phyloP scores from a whole-genome alignment of 805 yeast genomes.

The Lipomyces oligophaga region DNA sequence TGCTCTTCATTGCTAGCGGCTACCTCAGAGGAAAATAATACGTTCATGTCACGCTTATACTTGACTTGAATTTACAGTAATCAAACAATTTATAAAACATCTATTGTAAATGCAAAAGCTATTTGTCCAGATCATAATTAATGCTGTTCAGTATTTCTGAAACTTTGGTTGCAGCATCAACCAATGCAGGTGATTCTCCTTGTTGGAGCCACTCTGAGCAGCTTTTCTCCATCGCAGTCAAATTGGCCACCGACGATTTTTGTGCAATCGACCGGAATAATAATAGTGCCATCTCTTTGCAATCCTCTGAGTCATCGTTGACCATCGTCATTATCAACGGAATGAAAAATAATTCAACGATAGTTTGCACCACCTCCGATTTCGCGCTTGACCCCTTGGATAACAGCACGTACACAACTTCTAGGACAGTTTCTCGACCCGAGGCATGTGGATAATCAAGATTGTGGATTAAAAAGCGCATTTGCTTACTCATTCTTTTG shows the following conservation, averaged over 20 bases:
- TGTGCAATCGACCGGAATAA: constrained; percentile 54
- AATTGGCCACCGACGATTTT: constrained; percentile 43
- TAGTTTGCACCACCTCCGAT: constrained; percentile 45
- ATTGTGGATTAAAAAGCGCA: constrained; percentile 74
- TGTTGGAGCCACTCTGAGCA: constrained; percentile 23
- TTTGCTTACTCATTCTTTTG: constrained; percentile 76
- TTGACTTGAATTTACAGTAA: not conserved
- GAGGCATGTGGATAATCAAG: constrained; percentile 76
- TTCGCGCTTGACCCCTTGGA: constrained; percentile 66
- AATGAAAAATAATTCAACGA: constrained; percentile 76
- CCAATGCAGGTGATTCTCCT: constrained; percentile 40
- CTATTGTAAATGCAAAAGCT: not conserved
- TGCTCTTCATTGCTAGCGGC: constrained; percentile 6
- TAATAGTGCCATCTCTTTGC: constrained; percentile 77
- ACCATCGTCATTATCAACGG: constrained; percentile 73
- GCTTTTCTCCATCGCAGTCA: constrained; percentile 12
- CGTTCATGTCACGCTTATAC: constrained; percentile 17
- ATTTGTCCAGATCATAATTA: not conserved
- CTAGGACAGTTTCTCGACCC: constrained; percentile 90
- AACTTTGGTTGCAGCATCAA: constrained; percentile 35
- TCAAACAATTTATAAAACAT: not conserved
- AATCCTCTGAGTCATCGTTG: constrained; percentile 70
- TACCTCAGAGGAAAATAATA: constrained; percentile 4
- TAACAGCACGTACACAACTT: constrained; percentile 67
- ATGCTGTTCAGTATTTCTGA: constrained; percentile 9